phyloP scores from a whole-genome alignment of 1,284 basidiomycete genomes.

The Ustilago cynodontis region DNA sequence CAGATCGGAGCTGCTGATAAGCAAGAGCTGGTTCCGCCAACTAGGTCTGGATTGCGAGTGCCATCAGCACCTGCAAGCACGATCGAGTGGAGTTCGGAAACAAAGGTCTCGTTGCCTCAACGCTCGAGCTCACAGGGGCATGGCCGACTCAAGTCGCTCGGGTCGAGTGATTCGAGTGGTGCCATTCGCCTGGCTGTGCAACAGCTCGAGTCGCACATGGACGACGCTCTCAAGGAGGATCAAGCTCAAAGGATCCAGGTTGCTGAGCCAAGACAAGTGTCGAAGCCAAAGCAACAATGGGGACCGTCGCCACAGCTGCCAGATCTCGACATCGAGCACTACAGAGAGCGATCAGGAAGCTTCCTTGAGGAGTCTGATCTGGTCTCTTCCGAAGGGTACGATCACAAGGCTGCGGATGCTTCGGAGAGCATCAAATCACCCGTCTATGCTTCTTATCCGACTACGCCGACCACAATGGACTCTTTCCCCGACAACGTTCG shows the following conservation, averaged over 20 bases:
- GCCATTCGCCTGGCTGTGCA: conserved; percentile 47
- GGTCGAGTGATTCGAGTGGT: conserved; percentile 26
- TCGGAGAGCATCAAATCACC: background rate
- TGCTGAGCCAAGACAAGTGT: conserved; percentile 1
- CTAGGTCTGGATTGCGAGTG: conserved; percentile 23
- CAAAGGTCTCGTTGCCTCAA: conserved; percentile 31
- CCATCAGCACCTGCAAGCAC: conserved; percentile 39
- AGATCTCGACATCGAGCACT: conserved; percentile 39
- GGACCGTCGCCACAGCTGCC: conserved; percentile 54
- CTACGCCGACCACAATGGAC: background rate
- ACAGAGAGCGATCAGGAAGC: conserved; percentile 48
- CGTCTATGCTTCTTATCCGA: conserved; percentile 9
- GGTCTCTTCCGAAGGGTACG: conserved; percentile 1
- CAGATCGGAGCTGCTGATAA: background rate
- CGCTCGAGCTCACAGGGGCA: conserved; percentile 48
- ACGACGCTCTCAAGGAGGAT: conserved; percentile 48
- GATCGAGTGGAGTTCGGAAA: conserved; percentile 20
- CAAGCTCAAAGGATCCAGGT: conserved; percentile 24
- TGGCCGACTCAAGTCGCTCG: conserved; percentile 32
- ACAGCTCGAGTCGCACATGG: conserved; percentile 58
- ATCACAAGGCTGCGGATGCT: background rate
- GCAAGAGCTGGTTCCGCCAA: conserved; percentile 17
- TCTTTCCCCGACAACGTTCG: background rate
- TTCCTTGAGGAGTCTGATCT: conserved; percentile 54
- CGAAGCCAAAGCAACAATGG: conserved; percentile 40